These are phyloP conservation scores for Chlorella sp. DNA, from an alignment of 139 green algal genomes.

Conservation along the genomic window DNA sequence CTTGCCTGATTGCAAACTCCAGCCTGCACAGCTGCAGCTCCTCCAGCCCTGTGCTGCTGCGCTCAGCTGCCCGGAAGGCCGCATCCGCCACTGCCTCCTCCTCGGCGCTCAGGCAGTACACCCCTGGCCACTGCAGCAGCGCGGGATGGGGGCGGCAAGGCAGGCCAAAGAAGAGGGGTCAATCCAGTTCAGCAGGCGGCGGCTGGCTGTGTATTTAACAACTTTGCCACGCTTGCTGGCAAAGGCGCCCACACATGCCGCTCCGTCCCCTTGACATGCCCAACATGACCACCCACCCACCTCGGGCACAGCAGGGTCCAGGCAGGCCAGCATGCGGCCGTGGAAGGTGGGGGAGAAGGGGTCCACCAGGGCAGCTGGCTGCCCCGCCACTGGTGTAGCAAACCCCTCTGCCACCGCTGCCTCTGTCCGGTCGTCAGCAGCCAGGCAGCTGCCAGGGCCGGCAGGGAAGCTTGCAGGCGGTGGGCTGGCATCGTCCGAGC, in stretches of 20 bases:
- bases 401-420: neutral
- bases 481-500: neutral
- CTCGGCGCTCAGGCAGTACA: slow-evolving; percentile 24
- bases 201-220: neutral
- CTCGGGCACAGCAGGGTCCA: slow-evolving; percentile 41
- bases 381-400: neutral
- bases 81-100: slow-evolving; percentile 3
- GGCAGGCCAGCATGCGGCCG: slow-evolving; percentile 31
- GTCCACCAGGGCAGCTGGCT: slow-evolving; percentile 10
- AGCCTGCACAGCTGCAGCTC: slow-evolving; percentile 33
- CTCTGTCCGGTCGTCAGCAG: neutral
- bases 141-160: neutral
- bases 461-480: neutral
- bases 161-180: neutral
- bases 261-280: no score
- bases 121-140: slow-evolving; percentile 45
- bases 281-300: neutral
- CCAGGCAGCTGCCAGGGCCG: neutral
- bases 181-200: neutral
- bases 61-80: slow-evolving; percentile 5
- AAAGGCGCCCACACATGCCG: no score
- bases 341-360: slow-evolving; percentile 48
- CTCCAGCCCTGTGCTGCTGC: neutral
- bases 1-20: slow-evolving; percentile 26
- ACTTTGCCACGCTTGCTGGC: neutral